Evolutionary conservation across 2,329 filamentous ascomycete species (phyloP).

Genomic region (Ophiosphaerella narmari): DNA sequence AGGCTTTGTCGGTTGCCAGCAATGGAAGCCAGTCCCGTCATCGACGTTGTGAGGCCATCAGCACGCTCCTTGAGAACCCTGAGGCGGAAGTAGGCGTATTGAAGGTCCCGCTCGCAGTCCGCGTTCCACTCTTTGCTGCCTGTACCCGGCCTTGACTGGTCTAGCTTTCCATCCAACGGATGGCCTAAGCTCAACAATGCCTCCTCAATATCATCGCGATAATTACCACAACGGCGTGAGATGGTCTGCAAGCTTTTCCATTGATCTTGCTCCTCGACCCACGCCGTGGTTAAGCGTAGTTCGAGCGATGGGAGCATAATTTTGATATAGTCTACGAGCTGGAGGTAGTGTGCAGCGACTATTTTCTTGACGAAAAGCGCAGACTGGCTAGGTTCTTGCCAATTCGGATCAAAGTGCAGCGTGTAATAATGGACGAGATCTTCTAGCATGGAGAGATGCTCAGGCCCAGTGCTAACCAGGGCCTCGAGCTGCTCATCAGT

Average conservation of each 20-base stretch:
- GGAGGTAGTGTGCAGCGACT: slow-evolving; percentile 39
- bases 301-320: slow-evolving; percentile 41
- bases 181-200: slow-evolving; percentile 36
- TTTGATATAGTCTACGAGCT: slow-evolving; percentile 43
- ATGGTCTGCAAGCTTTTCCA: slow-evolving; percentile 41
- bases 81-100: slow-evolving; percentile 40
- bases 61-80: slow-evolving; percentile 40
- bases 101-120: slow-evolving; percentile 36
- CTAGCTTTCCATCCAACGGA: slow-evolving; percentile 14
- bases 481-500: neutral
- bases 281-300: slow-evolving; percentile 35
- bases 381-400: slow-evolving; percentile 26
- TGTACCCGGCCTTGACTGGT: neutral
- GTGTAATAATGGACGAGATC: slow-evolving; percentile 37
- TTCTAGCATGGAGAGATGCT: slow-evolving; percentile 31
- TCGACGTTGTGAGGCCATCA: slow-evolving; percentile 40
- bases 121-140: slow-evolving; percentile 20
- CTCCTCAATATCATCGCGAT: slow-evolving; percentile 43
- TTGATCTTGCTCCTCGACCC: slow-evolving; percentile 42
- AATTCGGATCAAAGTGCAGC: slow-evolving; percentile 26
- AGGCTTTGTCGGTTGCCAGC: slow-evolving; percentile 42
- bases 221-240: slow-evolving; percentile 41
- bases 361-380: slow-evolving; percentile 41
- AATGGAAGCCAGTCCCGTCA: slow-evolving; percentile 42
- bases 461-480: slow-evolving; percentile 13